A percentile compares a stretch with the other conserved stretches of the same genome.
Conservation (phyloP, 768 basidiomycete genomes). For the Suillus cothurnatus region DNA sequence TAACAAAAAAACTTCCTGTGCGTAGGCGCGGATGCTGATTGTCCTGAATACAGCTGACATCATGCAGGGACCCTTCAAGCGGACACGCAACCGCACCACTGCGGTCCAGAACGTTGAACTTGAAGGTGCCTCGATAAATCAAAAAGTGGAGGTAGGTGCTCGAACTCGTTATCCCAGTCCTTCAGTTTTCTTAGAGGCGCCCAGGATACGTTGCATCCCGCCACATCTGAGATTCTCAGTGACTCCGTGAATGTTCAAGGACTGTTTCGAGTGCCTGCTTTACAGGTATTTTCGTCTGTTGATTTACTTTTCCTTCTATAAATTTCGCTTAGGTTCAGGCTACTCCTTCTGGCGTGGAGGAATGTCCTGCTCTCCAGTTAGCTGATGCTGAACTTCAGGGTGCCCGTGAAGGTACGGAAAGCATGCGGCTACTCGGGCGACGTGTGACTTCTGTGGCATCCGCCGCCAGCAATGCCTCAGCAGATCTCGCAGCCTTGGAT, state of each 20-base stretch:
- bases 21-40: not conserved
- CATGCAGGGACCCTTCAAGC: not conserved
- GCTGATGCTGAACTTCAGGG: not conserved
- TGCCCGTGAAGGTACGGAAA: not conserved
- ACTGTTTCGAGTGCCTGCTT: not conserved
- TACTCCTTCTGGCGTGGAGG: not conserved
- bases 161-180: no score
- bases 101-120: not conserved
- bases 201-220: no score
- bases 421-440: not conserved
- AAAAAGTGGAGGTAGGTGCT: not conserved
- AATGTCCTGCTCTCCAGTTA: not conserved
- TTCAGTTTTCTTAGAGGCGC: no score
- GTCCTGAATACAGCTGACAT: not conserved
- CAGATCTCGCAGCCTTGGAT: not conserved
- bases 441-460: not conserved
- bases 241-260: no score
- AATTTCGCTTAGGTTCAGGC: not conserved
- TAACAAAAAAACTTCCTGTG: not conserved
- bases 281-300: not conserved
- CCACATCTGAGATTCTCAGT: no score
- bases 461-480: not conserved
- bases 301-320: not conserved
- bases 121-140: not conserved
- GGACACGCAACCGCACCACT: not conserved